Conservation (phyloP, 169 alveolate genomes). For the Hepatocystis sp. region DNA sequence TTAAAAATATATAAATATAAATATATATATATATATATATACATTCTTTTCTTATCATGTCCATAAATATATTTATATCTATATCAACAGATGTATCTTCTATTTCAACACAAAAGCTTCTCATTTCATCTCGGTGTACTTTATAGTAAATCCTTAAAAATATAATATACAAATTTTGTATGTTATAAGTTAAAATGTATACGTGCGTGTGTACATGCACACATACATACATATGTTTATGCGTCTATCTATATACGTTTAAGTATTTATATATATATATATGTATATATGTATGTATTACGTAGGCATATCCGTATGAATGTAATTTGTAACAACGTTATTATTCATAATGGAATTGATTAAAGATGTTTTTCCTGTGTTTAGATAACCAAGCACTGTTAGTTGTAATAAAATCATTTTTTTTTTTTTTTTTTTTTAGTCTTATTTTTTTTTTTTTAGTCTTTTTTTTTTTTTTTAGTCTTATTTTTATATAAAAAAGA, state of each 20-base stretch:
- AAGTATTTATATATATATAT: not conserved
- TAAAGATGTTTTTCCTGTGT: conserved; percentile 67
- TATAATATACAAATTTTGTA: conserved; percentile 1
- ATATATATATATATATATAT: not conserved
- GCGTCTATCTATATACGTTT: not conserved
- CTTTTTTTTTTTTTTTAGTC: no score
- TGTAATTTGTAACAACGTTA: conserved; percentile 25
- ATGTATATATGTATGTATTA: conserved; percentile 13
- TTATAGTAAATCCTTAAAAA: conserved; percentile 60
- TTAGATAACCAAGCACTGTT: conserved; percentile 60
- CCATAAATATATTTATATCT: conserved; percentile 36
- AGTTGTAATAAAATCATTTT: conserved; percentile 65
- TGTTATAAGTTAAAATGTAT: not conserved
- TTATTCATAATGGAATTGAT: conserved; percentile 64
- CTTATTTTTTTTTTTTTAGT: no score
- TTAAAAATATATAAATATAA: not conserved
- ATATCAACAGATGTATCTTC: conserved; percentile 65
- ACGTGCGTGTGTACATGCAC: not conserved
- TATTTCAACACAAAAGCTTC: conserved; percentile 64
- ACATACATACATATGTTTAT: not conserved
- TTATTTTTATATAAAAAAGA: no score
- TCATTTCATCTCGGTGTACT: conserved; percentile 37
- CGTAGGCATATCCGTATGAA: conserved; percentile 59
- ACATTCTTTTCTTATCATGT: conserved; percentile 61
- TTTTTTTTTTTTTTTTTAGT: conserved; percentile 13